Percentiles rank a stretch among this genome's conserved stretches.
Evolutionary conservation across 2,329 filamentous ascomycete species (phyloP).

Genomic region (Pestalotiopsis sp.): DNA sequence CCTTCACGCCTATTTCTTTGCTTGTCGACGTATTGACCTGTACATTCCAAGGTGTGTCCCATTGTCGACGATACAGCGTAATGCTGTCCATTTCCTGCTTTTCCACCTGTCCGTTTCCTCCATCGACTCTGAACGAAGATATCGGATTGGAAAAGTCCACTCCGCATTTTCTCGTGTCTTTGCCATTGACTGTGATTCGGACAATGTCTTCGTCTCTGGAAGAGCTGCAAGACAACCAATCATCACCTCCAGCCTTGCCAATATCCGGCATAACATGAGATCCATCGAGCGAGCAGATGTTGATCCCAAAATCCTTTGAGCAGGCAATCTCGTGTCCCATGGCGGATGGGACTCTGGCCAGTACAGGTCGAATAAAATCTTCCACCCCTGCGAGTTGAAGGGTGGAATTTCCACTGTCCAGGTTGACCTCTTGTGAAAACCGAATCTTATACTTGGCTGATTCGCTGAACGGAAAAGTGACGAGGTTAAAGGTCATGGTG

Average conservation of each 20-base stretch:
- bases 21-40: slow-evolving; percentile 55
- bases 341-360: slow-evolving; percentile 73
- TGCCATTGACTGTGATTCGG: slow-evolving; percentile 67
- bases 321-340: slow-evolving; percentile 64
- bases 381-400: slow-evolving; percentile 72
- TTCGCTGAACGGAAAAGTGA: slow-evolving; percentile 85
- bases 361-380: slow-evolving; percentile 67
- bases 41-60: slow-evolving; percentile 76
- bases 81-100: slow-evolving; percentile 68
- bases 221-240: slow-evolving; percentile 17
- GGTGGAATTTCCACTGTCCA: slow-evolving; percentile 52
- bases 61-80: slow-evolving; percentile 81
- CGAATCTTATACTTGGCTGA: slow-evolving; percentile 82
- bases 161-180: slow-evolving; percentile 79
- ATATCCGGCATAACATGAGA: slow-evolving; percentile 63
- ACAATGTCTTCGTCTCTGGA: slow-evolving; percentile 50
- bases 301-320: slow-evolving; percentile 50
- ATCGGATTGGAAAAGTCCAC: slow-evolving; percentile 73
- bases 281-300: slow-evolving; percentile 73
- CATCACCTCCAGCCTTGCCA: slow-evolving; percentile 41
- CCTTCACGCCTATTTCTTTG: slow-evolving; percentile 59
- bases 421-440: slow-evolving; percentile 76
- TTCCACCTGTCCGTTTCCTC: slow-evolving; percentile 59
- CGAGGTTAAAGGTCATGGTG: slow-evolving; percentile 83
- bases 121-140: slow-evolving; percentile 64